A percentile compares a stretch with the other conserved stretches of the same genome.
phyloP scores from a whole-genome alignment of 2,329 filamentous ascomycete species.

The Pseudogymnoascus sp. region DNA sequence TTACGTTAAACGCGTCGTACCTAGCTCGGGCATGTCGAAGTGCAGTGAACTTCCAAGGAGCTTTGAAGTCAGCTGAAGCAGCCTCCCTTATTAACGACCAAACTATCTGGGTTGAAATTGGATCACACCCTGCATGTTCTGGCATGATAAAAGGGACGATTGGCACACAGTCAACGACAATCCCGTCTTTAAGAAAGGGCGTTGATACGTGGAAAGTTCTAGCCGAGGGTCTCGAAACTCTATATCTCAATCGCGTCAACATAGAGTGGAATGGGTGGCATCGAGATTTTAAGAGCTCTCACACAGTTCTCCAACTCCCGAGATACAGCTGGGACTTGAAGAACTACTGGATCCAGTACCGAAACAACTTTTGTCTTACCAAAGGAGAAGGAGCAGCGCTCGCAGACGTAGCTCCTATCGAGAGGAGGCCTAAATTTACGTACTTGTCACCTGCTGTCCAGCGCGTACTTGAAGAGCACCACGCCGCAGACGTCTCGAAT shows the following conservation, averaged over 20 bases:
- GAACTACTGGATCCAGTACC: conserved; percentile 40
- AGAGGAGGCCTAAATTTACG: conserved; percentile 37
- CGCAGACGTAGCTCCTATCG: conserved; percentile 33
- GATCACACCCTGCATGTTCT: conserved; percentile 54
- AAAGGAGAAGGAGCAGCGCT: conserved; percentile 47
- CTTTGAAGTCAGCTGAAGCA: conserved; percentile 50
- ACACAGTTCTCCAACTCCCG: conserved; percentile 48
- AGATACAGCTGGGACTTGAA: conserved; percentile 56
- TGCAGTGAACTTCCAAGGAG: conserved; percentile 59
- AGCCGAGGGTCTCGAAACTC: conserved; percentile 37
- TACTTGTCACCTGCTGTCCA: conserved; percentile 39
- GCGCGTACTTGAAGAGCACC: conserved; percentile 44
- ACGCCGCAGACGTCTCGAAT: conserved; percentile 42
- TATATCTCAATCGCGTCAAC: conserved; percentile 43
- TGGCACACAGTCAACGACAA: conserved; percentile 21
- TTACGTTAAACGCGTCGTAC: conserved; percentile 52
- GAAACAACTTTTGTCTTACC: conserved; percentile 53
- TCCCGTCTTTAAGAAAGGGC: conserved; percentile 44
- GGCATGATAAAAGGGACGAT: conserved; percentile 32
- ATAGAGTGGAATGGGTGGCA: conserved; percentile 54
- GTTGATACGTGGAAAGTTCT: conserved; percentile 51
- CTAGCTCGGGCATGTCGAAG: conserved; percentile 57
- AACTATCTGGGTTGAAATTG: conserved; percentile 63
- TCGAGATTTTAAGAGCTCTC: conserved; percentile 43
- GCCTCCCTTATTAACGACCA: conserved; percentile 56